These are phyloP conservation scores for Fonsecaea nubica DNA, from an alignment of 2,329 filamentous ascomycete genomes.

Conservation along the genomic window DNA sequence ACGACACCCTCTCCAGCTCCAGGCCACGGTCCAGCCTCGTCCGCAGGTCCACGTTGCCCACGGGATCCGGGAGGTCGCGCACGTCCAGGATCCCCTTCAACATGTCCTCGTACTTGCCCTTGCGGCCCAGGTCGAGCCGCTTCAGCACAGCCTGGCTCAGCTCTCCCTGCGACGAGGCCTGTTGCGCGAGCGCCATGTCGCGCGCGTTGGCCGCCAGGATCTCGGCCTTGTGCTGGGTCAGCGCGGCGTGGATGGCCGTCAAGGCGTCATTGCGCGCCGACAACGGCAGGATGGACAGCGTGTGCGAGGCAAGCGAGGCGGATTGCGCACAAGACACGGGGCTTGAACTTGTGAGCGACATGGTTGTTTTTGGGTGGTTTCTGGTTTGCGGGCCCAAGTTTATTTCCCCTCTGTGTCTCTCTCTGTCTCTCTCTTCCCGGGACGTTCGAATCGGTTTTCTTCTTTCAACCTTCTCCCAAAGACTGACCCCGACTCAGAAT, in stretches of 20 bases:
- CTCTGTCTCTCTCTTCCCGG: too few species aligned
- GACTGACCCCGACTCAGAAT: too few species aligned
- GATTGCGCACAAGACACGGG: constrained; percentile 77
- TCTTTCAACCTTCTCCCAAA: too few species aligned
- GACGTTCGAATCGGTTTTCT: too few species aligned
- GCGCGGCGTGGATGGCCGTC: constrained; percentile 79
- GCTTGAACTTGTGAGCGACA: constrained; percentile 89
- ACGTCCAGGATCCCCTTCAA: constrained; percentile 93
- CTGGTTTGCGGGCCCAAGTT: neutral
- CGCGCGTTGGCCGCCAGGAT: constrained; percentile 87
- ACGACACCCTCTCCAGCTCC: constrained; percentile 83
- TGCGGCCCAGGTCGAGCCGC: constrained; percentile 81
- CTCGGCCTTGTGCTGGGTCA: constrained; percentile 70
- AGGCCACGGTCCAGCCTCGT: constrained; percentile 87
- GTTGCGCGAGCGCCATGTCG: constrained; percentile 76
- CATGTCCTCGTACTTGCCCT: constrained; percentile 98
- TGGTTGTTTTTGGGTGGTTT: constrained; percentile 46
- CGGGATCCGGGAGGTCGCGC: constrained; percentile 83
- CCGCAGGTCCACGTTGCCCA: constrained; percentile 82
- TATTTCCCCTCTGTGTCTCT: too few species aligned
- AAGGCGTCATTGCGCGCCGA: constrained; percentile 82
- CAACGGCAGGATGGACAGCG: constrained; percentile 78
- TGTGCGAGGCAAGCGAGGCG: constrained; percentile 81
- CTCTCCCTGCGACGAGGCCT: constrained; percentile 75
- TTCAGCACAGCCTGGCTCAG: constrained; percentile 85